These are phyloP conservation scores for Thelonectria blattea DNA, from an alignment of 2,329 filamentous ascomycete genomes.

Conservation along the genomic window DNA sequence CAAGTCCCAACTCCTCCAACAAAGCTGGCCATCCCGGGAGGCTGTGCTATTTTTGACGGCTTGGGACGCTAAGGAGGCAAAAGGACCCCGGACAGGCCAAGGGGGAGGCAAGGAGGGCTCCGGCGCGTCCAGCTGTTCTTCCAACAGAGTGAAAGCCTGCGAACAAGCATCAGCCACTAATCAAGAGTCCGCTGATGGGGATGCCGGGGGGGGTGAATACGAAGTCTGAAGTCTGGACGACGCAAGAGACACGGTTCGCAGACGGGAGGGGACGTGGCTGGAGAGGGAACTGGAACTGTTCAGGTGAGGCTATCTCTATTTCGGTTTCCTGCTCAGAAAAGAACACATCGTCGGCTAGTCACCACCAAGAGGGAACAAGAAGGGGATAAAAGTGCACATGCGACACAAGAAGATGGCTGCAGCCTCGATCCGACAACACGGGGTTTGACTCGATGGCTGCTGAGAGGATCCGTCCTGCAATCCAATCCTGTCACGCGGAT, in stretches of 20 bases:
- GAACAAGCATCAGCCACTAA: constrained; percentile 3
- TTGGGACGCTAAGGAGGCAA: neutral
- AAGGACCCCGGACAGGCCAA: neutral
- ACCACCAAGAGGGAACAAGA: neutral
- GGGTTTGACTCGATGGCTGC: neutral
- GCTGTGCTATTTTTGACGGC: constrained; percentile 37
- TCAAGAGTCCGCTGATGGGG: constrained; percentile 13
- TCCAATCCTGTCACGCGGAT: neutral
- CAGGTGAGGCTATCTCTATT: neutral
- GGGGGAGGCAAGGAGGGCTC: neutral
- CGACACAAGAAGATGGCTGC: neutral
- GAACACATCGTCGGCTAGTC: neutral
- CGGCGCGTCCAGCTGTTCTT: neutral
- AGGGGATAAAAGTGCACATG: neutral
- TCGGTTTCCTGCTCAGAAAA: no score
- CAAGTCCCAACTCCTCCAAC: neutral
- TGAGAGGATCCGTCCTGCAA: neutral
- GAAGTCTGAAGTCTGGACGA: neutral
- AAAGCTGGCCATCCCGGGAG: constrained; percentile 13
- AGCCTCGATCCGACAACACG: neutral
- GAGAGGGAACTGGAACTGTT: neutral
- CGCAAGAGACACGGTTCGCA: constrained; percentile 3
- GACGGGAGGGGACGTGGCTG: neutral
- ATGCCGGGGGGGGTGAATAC: constrained; percentile 2
- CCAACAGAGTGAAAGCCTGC: no score